Evolutionary conservation across 768 basidiomycete genomes (phyloP).

Genomic region (Podaxis rugospora): DNA sequence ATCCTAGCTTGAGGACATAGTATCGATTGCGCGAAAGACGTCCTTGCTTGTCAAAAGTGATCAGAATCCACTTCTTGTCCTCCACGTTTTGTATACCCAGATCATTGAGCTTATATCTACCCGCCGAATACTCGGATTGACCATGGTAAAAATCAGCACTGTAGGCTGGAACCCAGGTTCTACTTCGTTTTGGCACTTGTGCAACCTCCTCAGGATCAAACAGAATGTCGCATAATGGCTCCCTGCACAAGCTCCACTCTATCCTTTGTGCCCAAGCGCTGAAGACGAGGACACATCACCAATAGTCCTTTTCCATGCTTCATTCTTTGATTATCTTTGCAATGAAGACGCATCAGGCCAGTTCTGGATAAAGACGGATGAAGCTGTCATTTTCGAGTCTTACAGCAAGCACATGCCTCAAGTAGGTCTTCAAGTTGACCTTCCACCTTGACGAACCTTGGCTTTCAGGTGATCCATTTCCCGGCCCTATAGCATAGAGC

Average conservation of each 20-base stretch:
- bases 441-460: not conserved
- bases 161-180: not conserved
- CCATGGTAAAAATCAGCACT: not conserved
- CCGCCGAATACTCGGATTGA: not conserved
- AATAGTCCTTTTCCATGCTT: not conserved
- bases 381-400: not conserved
- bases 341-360: not conserved
- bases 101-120: not conserved
- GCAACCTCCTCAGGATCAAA: not conserved
- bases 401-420: not conserved
- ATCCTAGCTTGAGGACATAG: not conserved
- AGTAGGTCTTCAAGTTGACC: not conserved
- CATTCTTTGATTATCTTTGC: not conserved
- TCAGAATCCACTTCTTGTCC: not conserved
- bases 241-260: constrained; percentile 2
- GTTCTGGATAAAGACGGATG: not conserved
- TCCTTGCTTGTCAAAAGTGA: not conserved
- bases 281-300: not conserved
- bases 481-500: not conserved
- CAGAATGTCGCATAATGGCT: constrained; percentile 1
- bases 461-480: not conserved
- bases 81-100: not conserved
- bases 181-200: not conserved
- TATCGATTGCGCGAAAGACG: not conserved
- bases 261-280: not conserved